phyloP scores from a whole-genome alignment of 805 yeast species.

The Barnettozyma vustinii region DNA sequence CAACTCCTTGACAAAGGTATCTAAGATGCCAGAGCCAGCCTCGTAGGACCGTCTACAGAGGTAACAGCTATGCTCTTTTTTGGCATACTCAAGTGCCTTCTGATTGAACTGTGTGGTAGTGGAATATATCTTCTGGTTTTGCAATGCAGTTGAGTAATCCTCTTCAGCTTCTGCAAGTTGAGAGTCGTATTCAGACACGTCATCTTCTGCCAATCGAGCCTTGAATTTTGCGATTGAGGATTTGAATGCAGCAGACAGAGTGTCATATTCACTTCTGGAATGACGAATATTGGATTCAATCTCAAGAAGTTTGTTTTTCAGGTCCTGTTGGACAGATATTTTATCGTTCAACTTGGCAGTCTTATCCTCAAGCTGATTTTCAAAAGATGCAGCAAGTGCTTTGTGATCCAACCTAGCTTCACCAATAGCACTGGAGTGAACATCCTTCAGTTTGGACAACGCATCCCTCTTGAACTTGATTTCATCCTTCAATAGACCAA shows the following conservation, averaged over 20 bases:
- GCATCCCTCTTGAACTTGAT: slow-evolving; percentile 27
- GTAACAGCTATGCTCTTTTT: slow-evolving; percentile 52
- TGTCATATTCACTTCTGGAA: slow-evolving; percentile 8
- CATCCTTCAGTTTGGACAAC: slow-evolving; percentile 25
- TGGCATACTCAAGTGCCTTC: slow-evolving; percentile 63
- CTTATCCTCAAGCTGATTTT: slow-evolving; percentile 6
- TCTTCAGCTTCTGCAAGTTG: slow-evolving; percentile 52
- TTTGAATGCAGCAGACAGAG: slow-evolving; percentile 8
- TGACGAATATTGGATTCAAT: slow-evolving; percentile 15
- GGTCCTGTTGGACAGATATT: slow-evolving; percentile 5
- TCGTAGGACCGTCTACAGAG: slow-evolving; percentile 69
- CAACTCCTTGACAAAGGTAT: slow-evolving; percentile 26
- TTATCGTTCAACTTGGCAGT: not conserved
- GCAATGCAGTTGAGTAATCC: slow-evolving; percentile 54
- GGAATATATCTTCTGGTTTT: slow-evolving; percentile 60
- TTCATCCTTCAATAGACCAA: slow-evolving; percentile 41
- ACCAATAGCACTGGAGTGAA: slow-evolving; percentile 23
- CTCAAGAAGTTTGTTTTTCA: slow-evolving; percentile 18
- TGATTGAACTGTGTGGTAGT: slow-evolving; percentile 67
- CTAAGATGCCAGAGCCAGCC: slow-evolving; percentile 24
- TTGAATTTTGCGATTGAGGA: slow-evolving; percentile 12
- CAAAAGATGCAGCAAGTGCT: slow-evolving; percentile 9
- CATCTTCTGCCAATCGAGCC: slow-evolving; percentile 28
- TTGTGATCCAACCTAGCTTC: slow-evolving; percentile 12
- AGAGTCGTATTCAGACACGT: slow-evolving; percentile 45